Conservation (phyloP, 1,139 yeast species). For the Casaregolazyma suthepensis region DNA sequence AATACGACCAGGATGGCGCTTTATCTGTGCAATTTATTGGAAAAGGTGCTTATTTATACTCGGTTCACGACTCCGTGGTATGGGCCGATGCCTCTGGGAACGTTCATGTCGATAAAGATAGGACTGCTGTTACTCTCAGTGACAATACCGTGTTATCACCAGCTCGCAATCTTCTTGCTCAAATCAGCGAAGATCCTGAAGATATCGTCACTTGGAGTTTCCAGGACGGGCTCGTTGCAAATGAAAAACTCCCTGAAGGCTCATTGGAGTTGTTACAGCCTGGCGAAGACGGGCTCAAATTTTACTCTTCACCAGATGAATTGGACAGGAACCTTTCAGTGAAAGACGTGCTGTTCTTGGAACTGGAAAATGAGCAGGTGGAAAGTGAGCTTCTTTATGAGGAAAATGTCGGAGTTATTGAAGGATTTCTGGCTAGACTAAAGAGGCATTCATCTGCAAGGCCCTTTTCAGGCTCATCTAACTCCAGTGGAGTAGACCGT, state of each 20-base stretch:
- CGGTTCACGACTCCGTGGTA: slow-evolving; percentile 4
- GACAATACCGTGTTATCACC: slow-evolving; percentile 1
- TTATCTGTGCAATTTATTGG: slow-evolving; percentile 6
- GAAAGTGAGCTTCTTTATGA: slow-evolving; percentile 38
- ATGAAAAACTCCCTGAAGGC: background rate
- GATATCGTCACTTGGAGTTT: slow-evolving; percentile 3
- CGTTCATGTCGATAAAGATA: slow-evolving; percentile 6
- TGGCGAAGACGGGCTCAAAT: slow-evolving; percentile 4
- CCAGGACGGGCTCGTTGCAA: slow-evolving; percentile 2
- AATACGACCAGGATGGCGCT: slow-evolving; percentile 1
- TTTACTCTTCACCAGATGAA: slow-evolving; percentile 3
- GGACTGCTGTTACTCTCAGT: background rate
- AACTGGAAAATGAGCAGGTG: slow-evolving; percentile 24
- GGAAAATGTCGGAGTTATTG: slow-evolving; percentile 33
- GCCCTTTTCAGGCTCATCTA: background rate
- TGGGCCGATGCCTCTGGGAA: slow-evolving; percentile 6
- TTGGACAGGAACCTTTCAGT: background rate
- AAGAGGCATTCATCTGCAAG: slow-evolving; percentile 34
- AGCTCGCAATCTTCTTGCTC: background rate
- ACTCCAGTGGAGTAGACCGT: background rate
- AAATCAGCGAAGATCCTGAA: slow-evolving; percentile 2
- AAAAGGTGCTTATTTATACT: slow-evolving; percentile 6
- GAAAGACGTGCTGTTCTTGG: slow-evolving; percentile 31
- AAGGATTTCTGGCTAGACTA: slow-evolving; percentile 42
- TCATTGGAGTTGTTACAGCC: background rate